Percentiles rank a stretch among this genome's conserved stretches.
Conservation (phyloP, 2,329 filamentous ascomycete species). For the Fusarium heterosporum region DNA sequence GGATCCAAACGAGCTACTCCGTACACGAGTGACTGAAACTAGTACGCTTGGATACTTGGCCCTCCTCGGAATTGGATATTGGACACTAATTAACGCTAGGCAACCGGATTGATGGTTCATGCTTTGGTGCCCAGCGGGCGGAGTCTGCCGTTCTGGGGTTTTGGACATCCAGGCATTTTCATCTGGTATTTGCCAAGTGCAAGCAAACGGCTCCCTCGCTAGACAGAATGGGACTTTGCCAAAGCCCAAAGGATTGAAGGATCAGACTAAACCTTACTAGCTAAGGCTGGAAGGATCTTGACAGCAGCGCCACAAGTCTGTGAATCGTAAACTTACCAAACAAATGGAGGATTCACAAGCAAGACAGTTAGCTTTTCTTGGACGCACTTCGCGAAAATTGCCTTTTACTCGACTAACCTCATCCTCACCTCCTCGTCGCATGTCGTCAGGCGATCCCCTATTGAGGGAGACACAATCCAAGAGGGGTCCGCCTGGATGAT, state of each 20-base stretch:
- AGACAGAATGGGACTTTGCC: slow-evolving; percentile 3
- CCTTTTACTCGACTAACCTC: slow-evolving; percentile 6
- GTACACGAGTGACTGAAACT: slow-evolving; percentile 19
- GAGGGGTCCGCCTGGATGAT: slow-evolving; percentile 23
- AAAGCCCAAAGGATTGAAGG: slow-evolving; percentile 18
- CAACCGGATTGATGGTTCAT: slow-evolving; percentile 14
- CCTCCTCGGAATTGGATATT: background rate
- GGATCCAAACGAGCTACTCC: slow-evolving; percentile 14
- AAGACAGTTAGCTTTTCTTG: background rate
- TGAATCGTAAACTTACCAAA: slow-evolving; percentile 26
- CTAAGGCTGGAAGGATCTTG: slow-evolving; percentile 30
- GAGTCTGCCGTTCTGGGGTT: slow-evolving; percentile 5
- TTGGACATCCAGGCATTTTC: background rate
- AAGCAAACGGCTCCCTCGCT: slow-evolving; percentile 8
- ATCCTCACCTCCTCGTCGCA: slow-evolving; percentile 9
- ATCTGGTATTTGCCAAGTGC: slow-evolving; percentile 17
- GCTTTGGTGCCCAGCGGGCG: slow-evolving; percentile 2
- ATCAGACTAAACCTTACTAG: slow-evolving; percentile 24
- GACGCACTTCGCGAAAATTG: slow-evolving; percentile 22
- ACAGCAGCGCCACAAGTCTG: slow-evolving; percentile 25
- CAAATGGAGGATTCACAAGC: slow-evolving; percentile 9
- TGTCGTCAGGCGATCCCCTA: slow-evolving; percentile 34
- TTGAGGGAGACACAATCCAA: slow-evolving; percentile 32
- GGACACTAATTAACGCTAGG: slow-evolving; percentile 1
- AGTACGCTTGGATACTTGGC: slow-evolving; percentile 3